Evolutionary conservation across 768 basidiomycete genomes (phyloP), one percentile per base, ranked within the genome.

Genomic region (Rhodotorula graminis): DNA sequence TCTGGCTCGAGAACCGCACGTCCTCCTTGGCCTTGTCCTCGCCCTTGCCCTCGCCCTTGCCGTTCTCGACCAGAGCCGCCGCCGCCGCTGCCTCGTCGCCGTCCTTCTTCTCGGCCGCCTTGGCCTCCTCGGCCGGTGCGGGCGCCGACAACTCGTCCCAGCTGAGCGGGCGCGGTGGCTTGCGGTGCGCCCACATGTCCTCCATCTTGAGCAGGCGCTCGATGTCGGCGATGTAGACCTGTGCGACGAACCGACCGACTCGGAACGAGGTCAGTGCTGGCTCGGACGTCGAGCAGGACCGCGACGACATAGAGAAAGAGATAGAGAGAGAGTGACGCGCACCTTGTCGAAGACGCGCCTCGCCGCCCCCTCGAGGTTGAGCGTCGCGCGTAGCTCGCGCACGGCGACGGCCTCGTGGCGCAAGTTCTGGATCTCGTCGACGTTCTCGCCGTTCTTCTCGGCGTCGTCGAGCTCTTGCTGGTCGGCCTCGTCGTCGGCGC

Each of bases 151-250:
- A 92, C 6, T 82, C 81, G n/a, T 90, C 88, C 77, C 88, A 93
- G 70, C 90, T 88, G 40, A 99, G 85, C 1, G 94, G 88, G 0
- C 85, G 86, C 2, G 96, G 96, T 64, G 89, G 89, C n/a, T 88
- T 86, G 53, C 95, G 86, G 12, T 89, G 86, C 46, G 88, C 88
- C 96, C 96, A 99, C 93, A 99, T 97, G 77, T 98, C 96, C 23
- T 87, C 82, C 96, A 99, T 99, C 27, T 86, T 87, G 44, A 99
- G 84, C 0, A 99, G 84, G 67, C 95, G 92, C 63, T 86, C 85
- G 76, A 98, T 92, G 77, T 99, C 96, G 4, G 85, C 80, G 67
- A 88, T 85, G 84, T 94, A 99, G 27, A 96, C 91, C 93, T 96
- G 78, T 15, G 52, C 5, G 11, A 46, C 18, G 44, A 6, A 14